Evolutionary conservation across 2,329 filamentous ascomycete genomes (phyloP), one percentile per base, ranked within the genome.

Genomic region (Aotearoamyces nothofagi): DNA sequence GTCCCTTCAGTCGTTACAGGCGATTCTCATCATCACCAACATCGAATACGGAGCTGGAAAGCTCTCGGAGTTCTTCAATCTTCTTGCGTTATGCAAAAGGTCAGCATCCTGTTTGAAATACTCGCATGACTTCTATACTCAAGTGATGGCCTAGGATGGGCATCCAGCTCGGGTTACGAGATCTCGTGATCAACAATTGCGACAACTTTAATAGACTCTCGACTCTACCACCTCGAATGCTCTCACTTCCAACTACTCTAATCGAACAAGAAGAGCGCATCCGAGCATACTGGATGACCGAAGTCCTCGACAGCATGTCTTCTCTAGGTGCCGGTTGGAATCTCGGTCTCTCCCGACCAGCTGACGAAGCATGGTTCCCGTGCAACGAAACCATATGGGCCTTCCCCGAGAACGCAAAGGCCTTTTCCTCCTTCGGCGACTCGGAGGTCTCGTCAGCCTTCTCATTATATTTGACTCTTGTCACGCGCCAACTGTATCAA

Each of bases 281-380:
- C 11, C 40, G 51, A 32, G 49, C 49, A 15, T 53, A 49, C 31
- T 53, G 51, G 50, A 53, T 52, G 49, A 48, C 43, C 4, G 47
- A 52, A 39, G 46, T 52, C 11, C 40, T 53, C 3, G 50, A 53
- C 27, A 43, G 43, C 15, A 45, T 49, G 12, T 50, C 48, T 1
- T 47, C 45, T 4, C 33, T 52, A 3, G 50, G 50, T 9, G 46
- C 43, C 14, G 39, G 42, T 22, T 47, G 45, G 44, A 45, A 49
- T 25, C 29, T 38, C 8, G 26, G 26, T 16, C 13, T 38, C 12
- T 36, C 33, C 16, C 33, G 27, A 6, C 36, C 36, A 13, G 31
- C 28, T 17, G 31, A 34, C 19, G 31, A 36, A 17, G 29, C 25
- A 9, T 33, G 31, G 28, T 34, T 38, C 22, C 36, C 36, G 16